These are phyloP conservation scores for Pseudocohnilembus persalinus DNA, from an alignment of 169 alveolate genomes.

Conservation along the genomic window DNA sequence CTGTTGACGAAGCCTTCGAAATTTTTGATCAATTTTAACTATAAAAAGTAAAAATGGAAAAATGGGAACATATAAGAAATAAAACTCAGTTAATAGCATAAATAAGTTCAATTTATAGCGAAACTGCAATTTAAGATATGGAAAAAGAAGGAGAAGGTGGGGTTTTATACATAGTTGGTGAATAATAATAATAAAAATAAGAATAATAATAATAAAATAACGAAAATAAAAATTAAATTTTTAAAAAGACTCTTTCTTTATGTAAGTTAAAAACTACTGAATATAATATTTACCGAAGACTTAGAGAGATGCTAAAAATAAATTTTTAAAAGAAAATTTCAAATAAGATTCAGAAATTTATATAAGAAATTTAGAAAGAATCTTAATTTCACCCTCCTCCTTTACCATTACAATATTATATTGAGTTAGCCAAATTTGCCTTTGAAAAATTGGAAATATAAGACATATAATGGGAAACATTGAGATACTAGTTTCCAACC, in stretches of 20 bases:
- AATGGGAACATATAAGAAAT: constrained; percentile 35
- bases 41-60: constrained; percentile 48
- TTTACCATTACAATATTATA: background rate
- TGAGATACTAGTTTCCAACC: background rate
- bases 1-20: constrained; percentile 47
- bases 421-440: background rate
- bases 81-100: constrained; percentile 33
- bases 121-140: constrained; percentile 41
- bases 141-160: constrained; percentile 62
- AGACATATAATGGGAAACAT: background rate
- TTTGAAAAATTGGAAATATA: background rate
- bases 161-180: constrained; percentile 40
- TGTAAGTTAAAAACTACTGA: constrained; percentile 59
- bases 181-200: background rate
- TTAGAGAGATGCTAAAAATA: constrained; percentile 56
- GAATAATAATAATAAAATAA: too few species aligned
- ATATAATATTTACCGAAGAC: constrained; percentile 55
- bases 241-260: constrained; percentile 32
- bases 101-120: constrained; percentile 35
- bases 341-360: background rate
- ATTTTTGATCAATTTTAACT: constrained; percentile 49
- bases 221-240: too few species aligned
- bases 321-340: too few species aligned
- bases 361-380: background rate
- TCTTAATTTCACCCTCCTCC: background rate